Conservation (phyloP, 2,329 filamentous ascomycete species). For the Aspergillus ochraceoroseus region DNA sequence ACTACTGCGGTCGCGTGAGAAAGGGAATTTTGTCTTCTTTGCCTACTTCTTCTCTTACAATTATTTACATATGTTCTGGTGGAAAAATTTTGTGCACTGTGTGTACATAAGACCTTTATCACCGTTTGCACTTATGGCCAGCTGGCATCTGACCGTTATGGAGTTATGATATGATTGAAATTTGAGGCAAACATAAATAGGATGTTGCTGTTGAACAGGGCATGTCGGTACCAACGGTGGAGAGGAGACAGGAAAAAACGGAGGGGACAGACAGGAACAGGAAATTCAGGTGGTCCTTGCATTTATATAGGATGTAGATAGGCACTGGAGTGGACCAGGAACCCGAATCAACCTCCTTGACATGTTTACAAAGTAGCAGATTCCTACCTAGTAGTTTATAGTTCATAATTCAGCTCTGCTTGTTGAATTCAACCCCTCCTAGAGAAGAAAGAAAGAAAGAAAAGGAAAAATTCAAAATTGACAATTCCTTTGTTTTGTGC, state of each 20-base stretch:
- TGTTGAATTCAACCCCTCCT: too few relatives aligned
- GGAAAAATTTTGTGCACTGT: conserved; percentile 9
- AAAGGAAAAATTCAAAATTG: too few relatives aligned
- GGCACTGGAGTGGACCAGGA: conserved; percentile 11
- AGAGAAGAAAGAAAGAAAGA: too few relatives aligned
- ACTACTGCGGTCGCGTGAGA: conserved; percentile 29
- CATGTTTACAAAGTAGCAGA: background rate
- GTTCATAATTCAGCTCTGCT: too few relatives aligned
- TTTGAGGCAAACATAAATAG: conserved; percentile 13
- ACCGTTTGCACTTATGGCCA: conserved; percentile 25
- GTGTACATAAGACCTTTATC: conserved; percentile 8
- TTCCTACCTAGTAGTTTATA: too few relatives aligned
- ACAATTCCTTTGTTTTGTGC: conserved; percentile 11
- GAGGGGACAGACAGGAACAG: conserved; percentile 7
- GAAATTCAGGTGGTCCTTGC: conserved; percentile 14
- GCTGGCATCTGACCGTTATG: conserved; percentile 23
- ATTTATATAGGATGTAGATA: conserved; percentile 16
- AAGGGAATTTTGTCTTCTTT: conserved; percentile 2
- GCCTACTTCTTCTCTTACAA: conserved; percentile 4
- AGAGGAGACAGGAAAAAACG: conserved; percentile 3
- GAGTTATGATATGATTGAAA: conserved; percentile 18
- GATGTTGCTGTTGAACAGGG: conserved; percentile 14
- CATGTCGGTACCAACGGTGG: too few relatives aligned
- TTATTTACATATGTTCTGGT: background rate
- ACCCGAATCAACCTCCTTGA: conserved; percentile 6